Conservation (phyloP, 768 basidiomycete genomes). For the Boletus patriciae region DNA sequence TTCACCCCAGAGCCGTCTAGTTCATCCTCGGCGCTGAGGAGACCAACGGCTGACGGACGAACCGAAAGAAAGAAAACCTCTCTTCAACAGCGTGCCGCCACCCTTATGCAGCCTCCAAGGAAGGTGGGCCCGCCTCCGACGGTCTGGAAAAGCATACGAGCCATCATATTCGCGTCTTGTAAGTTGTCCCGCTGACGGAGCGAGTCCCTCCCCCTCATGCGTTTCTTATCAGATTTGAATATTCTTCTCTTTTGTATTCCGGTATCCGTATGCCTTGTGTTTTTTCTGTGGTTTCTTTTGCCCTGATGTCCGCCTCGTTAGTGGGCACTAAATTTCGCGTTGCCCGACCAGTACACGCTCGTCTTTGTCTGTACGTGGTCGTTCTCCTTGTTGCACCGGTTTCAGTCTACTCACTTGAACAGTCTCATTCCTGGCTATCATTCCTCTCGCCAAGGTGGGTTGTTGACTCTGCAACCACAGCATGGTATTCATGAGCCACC, state of each 20-base stretch:
- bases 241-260: conserved; percentile 72
- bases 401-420: neutral
- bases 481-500: conserved; percentile 1
- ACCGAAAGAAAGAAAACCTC: conserved; percentile 3
- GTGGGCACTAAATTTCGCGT: conserved; percentile 73
- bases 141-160: conserved; percentile 45
- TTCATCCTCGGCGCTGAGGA: conserved; percentile 17
- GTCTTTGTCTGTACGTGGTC: conserved; percentile 69
- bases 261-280: conserved; percentile 48
- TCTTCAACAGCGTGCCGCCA: conserved; percentile 23
- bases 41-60: neutral
- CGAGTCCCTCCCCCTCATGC: conserved; percentile 2
- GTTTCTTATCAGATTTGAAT: conserved; percentile 55
- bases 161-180: conserved; percentile 63
- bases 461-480: neutral
- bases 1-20: conserved; percentile 8
- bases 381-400: neutral
- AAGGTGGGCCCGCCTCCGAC: conserved; percentile 45
- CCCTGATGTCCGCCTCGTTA: conserved; percentile 27
- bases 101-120: conserved; percentile 40
- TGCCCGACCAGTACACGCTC: conserved; percentile 53
- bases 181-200: conserved; percentile 11
- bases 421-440: conserved; percentile 81
- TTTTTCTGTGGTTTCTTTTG: neutral
- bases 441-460: conserved; percentile 76